Percentiles rank a stretch among this genome's conserved stretches.
Conservation (phyloP, 352 stramenopile species). For the Salisapilia sapeloensis region DNA sequence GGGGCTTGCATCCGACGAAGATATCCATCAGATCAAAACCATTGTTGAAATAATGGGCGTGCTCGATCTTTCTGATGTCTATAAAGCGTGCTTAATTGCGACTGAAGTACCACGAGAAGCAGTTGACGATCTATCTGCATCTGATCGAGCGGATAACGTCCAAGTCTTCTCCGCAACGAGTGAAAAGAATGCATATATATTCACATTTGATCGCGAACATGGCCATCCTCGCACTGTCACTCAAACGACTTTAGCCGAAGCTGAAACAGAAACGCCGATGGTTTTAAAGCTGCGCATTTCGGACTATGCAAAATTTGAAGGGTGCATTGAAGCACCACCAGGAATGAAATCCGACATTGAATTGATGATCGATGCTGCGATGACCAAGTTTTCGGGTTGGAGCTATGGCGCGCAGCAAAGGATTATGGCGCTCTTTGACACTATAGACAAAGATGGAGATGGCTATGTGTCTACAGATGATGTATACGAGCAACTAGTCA, state of each 20-base stretch:
- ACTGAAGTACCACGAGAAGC: conserved; percentile 1
- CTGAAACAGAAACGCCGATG: not conserved
- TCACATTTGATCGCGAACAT: conserved; percentile 17
- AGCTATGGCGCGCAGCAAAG: conserved; percentile 9
- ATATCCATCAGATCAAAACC: conserved; percentile 12
- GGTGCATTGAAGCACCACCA: conserved; percentile 9
- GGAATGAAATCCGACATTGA: conserved; percentile 41
- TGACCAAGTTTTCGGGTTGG: conserved; percentile 26
- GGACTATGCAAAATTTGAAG: conserved; percentile 17
- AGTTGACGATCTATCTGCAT: conserved; percentile 1
- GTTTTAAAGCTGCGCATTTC: conserved; percentile 6
- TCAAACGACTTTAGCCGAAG: conserved; percentile 5
- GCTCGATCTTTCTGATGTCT: conserved; percentile 27
- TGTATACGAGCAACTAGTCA: conserved; percentile 18
- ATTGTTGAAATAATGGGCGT: conserved; percentile 23
- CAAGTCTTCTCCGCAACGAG: conserved; percentile 7
- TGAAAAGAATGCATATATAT: conserved; percentile 25
- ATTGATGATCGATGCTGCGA: conserved; percentile 23
- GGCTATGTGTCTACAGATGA: conserved; percentile 25
- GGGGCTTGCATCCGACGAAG: not conserved
- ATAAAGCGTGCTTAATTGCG: conserved; percentile 8
- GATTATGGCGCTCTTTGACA: conserved; percentile 17
- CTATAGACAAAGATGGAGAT: conserved; percentile 27
- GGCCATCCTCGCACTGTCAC: conserved; percentile 17
- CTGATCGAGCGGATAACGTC: conserved; percentile 1